A percentile compares a stretch with the other conserved stretches of the same genome.
Conservation (phyloP, 352 stramenopile species). For the Globisporangium okanoganense region DNA sequence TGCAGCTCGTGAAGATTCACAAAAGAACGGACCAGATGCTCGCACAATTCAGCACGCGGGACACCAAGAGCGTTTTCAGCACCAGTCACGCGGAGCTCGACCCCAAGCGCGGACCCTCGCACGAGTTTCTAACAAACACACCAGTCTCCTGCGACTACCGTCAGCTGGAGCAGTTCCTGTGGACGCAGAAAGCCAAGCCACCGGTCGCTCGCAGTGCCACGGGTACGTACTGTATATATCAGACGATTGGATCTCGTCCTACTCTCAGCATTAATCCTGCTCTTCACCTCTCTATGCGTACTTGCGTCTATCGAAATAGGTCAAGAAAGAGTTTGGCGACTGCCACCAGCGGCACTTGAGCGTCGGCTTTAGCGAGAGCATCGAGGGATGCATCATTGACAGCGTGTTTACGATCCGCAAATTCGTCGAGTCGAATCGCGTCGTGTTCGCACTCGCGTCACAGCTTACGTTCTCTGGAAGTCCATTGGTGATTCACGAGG, state of each 20-base stretch:
- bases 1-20: neutral
- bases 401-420: neutral
- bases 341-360: neutral
- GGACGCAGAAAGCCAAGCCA: neutral
- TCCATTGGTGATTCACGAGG: neutral
- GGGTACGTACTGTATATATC: neutral
- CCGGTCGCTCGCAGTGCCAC: neutral
- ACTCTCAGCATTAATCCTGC: neutral
- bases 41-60: neutral
- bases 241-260: neutral
- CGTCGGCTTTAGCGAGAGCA: neutral
- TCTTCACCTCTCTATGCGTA: neutral
- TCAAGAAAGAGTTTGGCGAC: neutral
- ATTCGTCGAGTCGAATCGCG: neutral
- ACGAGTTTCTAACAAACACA: slow-evolving; percentile 2
- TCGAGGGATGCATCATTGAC: neutral
- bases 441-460: neutral
- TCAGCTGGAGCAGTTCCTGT: slow-evolving; percentile 1
- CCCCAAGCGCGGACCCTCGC: neutral
- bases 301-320: neutral
- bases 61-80: neutral
- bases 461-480: neutral
- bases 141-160: neutral
- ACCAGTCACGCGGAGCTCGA: neutral
- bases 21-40: neutral